Evolutionary conservation across 2,329 filamentous ascomycete species (phyloP).

Genomic region (Fusarium xylarioides): DNA sequence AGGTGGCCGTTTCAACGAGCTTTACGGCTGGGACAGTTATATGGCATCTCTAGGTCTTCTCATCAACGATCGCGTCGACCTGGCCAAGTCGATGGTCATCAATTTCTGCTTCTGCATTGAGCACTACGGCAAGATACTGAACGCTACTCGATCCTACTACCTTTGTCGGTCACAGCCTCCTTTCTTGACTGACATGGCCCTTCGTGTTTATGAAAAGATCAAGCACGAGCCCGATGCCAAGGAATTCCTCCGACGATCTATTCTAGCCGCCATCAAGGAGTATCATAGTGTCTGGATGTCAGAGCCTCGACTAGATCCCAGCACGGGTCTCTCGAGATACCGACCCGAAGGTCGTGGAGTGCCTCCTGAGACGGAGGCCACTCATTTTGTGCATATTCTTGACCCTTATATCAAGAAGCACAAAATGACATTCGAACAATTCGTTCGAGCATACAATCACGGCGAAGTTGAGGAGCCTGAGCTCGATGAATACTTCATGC

Average conservation of each 20-base stretch:
- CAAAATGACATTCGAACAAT: conserved; percentile 81
- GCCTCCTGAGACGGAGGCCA: conserved; percentile 89
- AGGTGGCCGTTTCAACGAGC: conserved; percentile 95
- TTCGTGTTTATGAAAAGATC: conserved; percentile 93
- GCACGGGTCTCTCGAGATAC: conserved; percentile 84
- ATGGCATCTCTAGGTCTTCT: conserved; percentile 95
- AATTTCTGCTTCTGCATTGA: conserved; percentile 99
- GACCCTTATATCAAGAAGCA: conserved; percentile 86
- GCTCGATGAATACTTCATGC: conserved; percentile 93
- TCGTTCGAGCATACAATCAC: conserved; percentile 88
- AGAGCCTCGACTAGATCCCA: conserved; percentile 78
- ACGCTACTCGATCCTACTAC: conserved; percentile 96
- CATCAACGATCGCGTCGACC: conserved; percentile 82
- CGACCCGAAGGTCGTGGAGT: conserved; percentile 85
- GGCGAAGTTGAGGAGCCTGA: conserved; percentile 82
- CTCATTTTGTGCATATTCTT: conserved; percentile 85
- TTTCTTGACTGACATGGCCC: conserved; percentile 96
- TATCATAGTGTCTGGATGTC: conserved; percentile 90
- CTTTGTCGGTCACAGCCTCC: conserved; percentile 93
- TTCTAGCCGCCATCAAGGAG: conserved; percentile 94
- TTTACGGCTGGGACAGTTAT: conserved; percentile 99
- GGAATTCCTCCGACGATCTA: conserved; percentile 82
- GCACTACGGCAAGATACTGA: conserved; percentile 98
- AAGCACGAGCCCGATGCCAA: conserved; percentile 81
- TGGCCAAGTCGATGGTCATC: conserved; percentile 92